Percentiles rank a stretch among this genome's conserved stretches.
Conservation (phyloP, 805 yeast genomes). For the Kuraishia piskuri region DNA sequence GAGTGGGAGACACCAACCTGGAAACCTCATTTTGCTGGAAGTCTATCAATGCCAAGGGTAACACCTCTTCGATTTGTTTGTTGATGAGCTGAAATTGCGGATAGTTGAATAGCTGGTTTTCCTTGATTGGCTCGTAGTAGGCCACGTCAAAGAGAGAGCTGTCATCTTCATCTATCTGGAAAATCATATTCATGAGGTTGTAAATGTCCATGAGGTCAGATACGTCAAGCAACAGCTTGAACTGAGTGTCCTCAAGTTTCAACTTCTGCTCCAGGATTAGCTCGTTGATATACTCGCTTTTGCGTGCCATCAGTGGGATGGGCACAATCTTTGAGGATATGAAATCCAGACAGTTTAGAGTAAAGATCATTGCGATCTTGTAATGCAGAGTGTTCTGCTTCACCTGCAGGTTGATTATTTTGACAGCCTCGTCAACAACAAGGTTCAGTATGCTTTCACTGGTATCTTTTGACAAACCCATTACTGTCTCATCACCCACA, state of each 20-base stretch:
- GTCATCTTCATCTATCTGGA: constrained; percentile 49
- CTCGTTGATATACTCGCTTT: constrained; percentile 27
- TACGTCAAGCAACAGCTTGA: constrained; percentile 35
- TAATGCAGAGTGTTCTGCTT: constrained; percentile 17
- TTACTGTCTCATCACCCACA: constrained; percentile 23
- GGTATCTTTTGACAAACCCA: constrained; percentile 29
- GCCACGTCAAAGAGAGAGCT: constrained; percentile 39
- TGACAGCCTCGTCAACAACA: constrained; percentile 39
- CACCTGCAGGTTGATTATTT: constrained; percentile 27
- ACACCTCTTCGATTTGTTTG: constrained; percentile 34
- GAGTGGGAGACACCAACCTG: constrained; percentile 54
- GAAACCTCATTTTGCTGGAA: constrained; percentile 45
- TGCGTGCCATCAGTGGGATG: constrained; percentile 27
- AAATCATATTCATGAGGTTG: constrained; percentile 65
- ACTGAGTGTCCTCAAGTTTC: constrained; percentile 36
- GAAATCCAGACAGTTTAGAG: constrained; percentile 53
- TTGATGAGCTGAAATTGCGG: constrained; percentile 36
- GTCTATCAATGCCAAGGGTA: constrained; percentile 57
- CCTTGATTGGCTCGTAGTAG: constrained; percentile 56
- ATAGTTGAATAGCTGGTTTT: constrained; percentile 45
- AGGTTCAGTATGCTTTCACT: constrained; percentile 28
- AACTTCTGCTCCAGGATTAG: constrained; percentile 25
- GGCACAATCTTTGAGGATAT: constrained; percentile 46
- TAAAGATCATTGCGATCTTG: constrained; percentile 31
- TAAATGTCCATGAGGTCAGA: constrained; percentile 51